Evolutionary conservation across 495 filamentous ascomycete species (phyloP), one percentile per base, ranked within the genome.

Genomic region (Tuber melanosporum): DNA sequence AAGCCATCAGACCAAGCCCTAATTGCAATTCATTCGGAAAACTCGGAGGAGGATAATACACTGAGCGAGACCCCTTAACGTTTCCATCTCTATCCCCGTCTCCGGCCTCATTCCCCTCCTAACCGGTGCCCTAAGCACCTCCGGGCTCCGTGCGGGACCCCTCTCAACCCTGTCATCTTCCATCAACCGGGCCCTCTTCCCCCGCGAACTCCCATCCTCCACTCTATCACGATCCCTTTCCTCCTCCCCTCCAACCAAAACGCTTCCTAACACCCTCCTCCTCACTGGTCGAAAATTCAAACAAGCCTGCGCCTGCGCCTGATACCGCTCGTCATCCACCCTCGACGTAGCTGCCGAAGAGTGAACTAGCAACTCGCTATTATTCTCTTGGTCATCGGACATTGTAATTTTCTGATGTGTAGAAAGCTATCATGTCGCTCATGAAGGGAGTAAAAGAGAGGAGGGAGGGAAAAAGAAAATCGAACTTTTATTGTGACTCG

Each of bases 331-430:
- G 72, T 80, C 78, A 71, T 80, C 78, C 36, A 46, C 76, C 72
- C 76, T 80, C 73, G 78, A 80, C 20, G 74, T 74, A 44, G 78
- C 74, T 19, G 78, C 78, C 20, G 78, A 71, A 15, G 78, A 75
- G 62, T 80, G 78, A 47, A 80, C 77, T 43, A 80, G 78, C 19
- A 80, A 79, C 76, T 80, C 78, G 57, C 73, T 47, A 49, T 26
- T 71, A 71, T 80, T 74, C 74, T 20, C 46, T 78, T 49, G 47
- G 77, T 79, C 72, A 49, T 80, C 49, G 71, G 78, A 45, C 78
- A 80, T 80, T 52, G 20, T 73, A 46, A 32, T 76, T 78, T 42
- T 73, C 12, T 15, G 57, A 17, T 66, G 26, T 36, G 26, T 19
- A 36, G 57, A 66, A 36, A 36, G 57, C 12, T 66, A 66, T 66